phyloP scores from a whole-genome alignment of 805 yeast species.

The Cyberlindnera sargentensis region DNA sequence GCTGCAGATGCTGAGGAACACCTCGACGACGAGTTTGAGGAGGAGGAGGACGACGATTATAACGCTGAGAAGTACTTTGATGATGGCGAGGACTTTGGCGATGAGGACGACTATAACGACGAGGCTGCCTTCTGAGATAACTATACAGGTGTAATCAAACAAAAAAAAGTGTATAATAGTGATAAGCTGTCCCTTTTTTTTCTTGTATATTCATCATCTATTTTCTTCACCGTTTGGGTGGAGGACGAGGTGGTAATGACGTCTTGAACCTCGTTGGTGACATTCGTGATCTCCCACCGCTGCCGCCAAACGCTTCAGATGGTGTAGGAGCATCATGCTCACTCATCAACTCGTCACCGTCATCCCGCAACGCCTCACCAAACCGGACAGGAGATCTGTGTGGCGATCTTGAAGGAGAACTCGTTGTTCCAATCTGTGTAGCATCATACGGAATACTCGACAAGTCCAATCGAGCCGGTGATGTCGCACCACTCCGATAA shows the following conservation, averaged over 20 bases:
- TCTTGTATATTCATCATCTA: no score
- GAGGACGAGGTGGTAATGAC: slow-evolving; percentile 14
- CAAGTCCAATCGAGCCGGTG: slow-evolving; percentile 12
- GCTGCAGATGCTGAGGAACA: slow-evolving; percentile 35
- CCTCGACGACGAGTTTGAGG: slow-evolving; percentile 51
- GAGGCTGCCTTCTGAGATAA: slow-evolving; percentile 49
- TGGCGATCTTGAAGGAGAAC: slow-evolving; percentile 1
- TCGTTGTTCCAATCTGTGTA: slow-evolving; percentile 4
- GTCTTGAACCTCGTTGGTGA: slow-evolving; percentile 19
- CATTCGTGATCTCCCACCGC: slow-evolving; percentile 10
- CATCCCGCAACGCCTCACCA: slow-evolving; percentile 7
- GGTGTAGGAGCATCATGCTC: slow-evolving; percentile 42
- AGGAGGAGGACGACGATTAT: slow-evolving; percentile 57
- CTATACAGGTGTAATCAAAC: background rate
- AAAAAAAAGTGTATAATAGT: no score
- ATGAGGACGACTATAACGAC: slow-evolving; percentile 45
- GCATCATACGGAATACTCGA: slow-evolving; percentile 21
- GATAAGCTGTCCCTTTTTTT: background rate
- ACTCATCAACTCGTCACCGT: slow-evolving; percentile 26
- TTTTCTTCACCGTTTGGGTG: no score
- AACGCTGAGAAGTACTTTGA: slow-evolving; percentile 60
- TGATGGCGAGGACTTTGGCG: slow-evolving; percentile 46
- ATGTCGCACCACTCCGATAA: slow-evolving; percentile 11
- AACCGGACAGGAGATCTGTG: background rate
- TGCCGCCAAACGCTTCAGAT: slow-evolving; percentile 24